These are phyloP conservation scores for Eucalyptus regnans DNA, from an alignment of 345 rosid species.

Conservation along the genomic window DNA sequence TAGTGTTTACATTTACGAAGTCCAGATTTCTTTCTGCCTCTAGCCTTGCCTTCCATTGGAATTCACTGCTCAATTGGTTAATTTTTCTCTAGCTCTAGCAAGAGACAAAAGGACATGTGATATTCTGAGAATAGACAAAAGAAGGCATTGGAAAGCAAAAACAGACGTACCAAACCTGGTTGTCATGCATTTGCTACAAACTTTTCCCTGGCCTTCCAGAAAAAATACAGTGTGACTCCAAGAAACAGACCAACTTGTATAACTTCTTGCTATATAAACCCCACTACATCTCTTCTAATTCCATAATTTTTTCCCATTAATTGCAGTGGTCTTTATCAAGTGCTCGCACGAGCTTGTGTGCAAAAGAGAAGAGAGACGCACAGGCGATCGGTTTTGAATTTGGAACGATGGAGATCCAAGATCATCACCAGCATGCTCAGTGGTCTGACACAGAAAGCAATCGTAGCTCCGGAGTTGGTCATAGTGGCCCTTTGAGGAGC, in stretches of 20 bases:
- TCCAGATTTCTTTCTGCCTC: not conserved
- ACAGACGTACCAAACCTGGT: not conserved
- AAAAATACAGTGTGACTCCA: not conserved
- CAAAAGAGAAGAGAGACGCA: not conserved
- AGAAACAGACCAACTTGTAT: not conserved
- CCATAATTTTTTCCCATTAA: not conserved
- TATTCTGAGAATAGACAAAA: not conserved
- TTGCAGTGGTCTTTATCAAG: not conserved
- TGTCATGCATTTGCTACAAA: not conserved
- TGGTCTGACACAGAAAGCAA: constrained; percentile 33
- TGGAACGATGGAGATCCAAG: constrained; percentile 22
- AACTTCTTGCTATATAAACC: not conserved
- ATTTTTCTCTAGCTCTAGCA: not conserved
- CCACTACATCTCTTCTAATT: not conserved
- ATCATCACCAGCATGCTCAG: constrained; percentile 3
- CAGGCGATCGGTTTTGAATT: not conserved
- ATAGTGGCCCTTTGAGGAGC: constrained; percentile 32
- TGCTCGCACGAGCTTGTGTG: not conserved
- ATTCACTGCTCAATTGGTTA: not conserved
- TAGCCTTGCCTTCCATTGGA: not conserved
- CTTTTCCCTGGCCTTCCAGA: not conserved
- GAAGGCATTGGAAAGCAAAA: not conserved
- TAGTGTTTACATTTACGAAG: not conserved
- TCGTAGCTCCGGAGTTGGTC: constrained; percentile 8
- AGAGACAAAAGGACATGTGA: not conserved